Evolutionary conservation across 257 asterid species (phyloP).

Genomic region (Primulina eburnea): DNA sequence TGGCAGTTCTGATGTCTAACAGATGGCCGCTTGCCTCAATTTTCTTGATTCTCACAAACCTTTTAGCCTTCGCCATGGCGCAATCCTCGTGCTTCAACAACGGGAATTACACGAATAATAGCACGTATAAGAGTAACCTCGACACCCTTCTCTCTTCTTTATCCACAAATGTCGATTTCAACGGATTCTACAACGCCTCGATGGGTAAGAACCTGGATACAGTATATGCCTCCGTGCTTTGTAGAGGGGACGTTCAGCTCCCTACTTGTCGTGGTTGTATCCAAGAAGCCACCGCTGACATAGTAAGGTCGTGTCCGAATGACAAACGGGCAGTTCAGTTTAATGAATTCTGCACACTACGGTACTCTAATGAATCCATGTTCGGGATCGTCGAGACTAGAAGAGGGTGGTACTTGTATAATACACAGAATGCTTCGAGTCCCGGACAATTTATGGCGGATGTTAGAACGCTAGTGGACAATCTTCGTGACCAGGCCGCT

Average conservation of each 20-base stretch:
- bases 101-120: too few species aligned
- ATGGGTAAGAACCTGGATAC: too few species aligned
- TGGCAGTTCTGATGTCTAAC: too few species aligned
- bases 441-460: slow-evolving; percentile 13
- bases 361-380: slow-evolving; percentile 34
- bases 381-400: background rate
- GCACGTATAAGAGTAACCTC: too few species aligned
- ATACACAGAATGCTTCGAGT: slow-evolving; percentile 8
- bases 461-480: background rate
- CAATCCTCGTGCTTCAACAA: too few species aligned
- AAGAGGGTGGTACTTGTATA: fast-evolving
- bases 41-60: too few species aligned
- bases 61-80: too few species aligned
- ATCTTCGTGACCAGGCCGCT: slow-evolving; percentile 25
- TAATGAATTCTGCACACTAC: slow-evolving; percentile 25
- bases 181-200: too few species aligned
- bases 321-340: slow-evolving; percentile 29
- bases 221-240: slow-evolving; percentile 21
- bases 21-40: too few species aligned
- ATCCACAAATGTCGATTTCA: too few species aligned
- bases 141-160: too few species aligned
- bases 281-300: background rate
- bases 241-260: slow-evolving; percentile 33
- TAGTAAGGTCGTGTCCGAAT: slow-evolving; percentile 22
- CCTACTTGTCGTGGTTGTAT: slow-evolving; percentile 25